Percentiles rank a stretch among this genome's conserved stretches.
Evolutionary conservation across 768 basidiomycete species (phyloP).

Genomic region (Fibroporia radiculosa): DNA sequence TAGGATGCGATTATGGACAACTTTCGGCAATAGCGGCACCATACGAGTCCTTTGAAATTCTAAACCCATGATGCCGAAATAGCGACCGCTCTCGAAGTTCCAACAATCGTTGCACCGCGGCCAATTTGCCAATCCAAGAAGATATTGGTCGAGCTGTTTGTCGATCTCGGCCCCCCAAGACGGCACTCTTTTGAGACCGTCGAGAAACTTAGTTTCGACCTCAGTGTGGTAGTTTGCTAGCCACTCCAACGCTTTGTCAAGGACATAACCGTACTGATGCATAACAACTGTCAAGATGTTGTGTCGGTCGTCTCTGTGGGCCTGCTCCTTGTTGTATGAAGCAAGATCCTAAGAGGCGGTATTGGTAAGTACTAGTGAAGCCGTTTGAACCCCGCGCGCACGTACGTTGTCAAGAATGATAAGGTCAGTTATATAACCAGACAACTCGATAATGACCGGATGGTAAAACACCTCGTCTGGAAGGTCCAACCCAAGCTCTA

Average conservation of each 20-base stretch:
- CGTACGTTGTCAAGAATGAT: slow-evolving; percentile 62
- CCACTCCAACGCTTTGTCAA: slow-evolving; percentile 13
- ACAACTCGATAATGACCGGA: slow-evolving; percentile 40
- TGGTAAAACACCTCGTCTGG: slow-evolving; percentile 52
- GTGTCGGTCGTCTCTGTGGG: slow-evolving; percentile 18
- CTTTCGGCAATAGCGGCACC: slow-evolving; percentile 11
- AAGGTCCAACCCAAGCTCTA: slow-evolving; percentile 43
- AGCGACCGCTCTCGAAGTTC: slow-evolving; percentile 24
- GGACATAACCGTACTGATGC: slow-evolving; percentile 11
- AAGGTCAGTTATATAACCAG: slow-evolving; percentile 48
- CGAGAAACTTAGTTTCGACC: slow-evolving; percentile 14
- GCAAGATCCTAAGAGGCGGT: slow-evolving; percentile 16
- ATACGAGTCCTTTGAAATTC: slow-evolving; percentile 17
- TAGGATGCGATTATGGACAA: not conserved
- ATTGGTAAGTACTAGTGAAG: not conserved
- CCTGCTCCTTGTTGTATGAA: slow-evolving; percentile 24
- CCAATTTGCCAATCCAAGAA: slow-evolving; percentile 21
- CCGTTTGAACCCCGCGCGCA: not conserved
- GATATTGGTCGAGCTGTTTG: slow-evolving; percentile 18
- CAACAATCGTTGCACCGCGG: slow-evolving; percentile 18
- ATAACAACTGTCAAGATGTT: slow-evolving; percentile 23
- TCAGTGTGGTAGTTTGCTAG: slow-evolving; percentile 11
- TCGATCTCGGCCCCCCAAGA: slow-evolving; percentile 23
- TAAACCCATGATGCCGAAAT: slow-evolving; percentile 22
- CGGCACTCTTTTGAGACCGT: slow-evolving; percentile 17